phyloP scores from a whole-genome alignment of 495 filamentous ascomycete species.

The Podospora australis region DNA sequence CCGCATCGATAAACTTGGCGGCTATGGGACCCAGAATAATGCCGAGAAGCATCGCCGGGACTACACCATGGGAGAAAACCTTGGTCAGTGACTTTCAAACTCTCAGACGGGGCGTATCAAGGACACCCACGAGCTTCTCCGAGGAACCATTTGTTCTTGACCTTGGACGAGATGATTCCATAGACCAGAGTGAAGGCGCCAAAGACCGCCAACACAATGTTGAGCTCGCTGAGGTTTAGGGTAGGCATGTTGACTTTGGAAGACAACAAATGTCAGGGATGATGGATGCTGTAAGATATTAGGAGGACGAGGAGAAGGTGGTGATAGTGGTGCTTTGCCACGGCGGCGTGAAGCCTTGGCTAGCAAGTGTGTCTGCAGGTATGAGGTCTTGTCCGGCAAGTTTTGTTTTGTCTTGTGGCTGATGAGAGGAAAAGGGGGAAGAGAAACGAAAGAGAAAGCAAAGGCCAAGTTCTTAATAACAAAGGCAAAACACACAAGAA shows the following conservation, averaged over 20 bases:
- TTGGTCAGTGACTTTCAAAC: not conserved
- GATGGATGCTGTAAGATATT: too few relatives aligned
- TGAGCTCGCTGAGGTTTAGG: slow-evolving; percentile 48
- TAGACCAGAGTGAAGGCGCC: slow-evolving; percentile 36
- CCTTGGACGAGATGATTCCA: slow-evolving; percentile 46
- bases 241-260: slow-evolving; percentile 36
- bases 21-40: slow-evolving; percentile 42
- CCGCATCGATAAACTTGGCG: slow-evolving; percentile 42
- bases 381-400: too few relatives aligned
- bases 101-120: not conserved
- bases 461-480: too few relatives aligned
- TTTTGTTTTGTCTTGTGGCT: not conserved
- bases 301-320: too few relatives aligned
- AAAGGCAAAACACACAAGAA: too few relatives aligned
- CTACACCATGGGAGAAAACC: slow-evolving; percentile 25
- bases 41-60: slow-evolving; percentile 46
- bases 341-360: too few relatives aligned
- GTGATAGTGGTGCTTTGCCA: too few relatives aligned
- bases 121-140: slow-evolving; percentile 48
- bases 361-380: too few relatives aligned
- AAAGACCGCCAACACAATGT: slow-evolving; percentile 39
- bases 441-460: not conserved
- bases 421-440: not conserved
- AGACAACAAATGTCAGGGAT: too few relatives aligned
- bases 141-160: slow-evolving; percentile 51